phyloP scores from a whole-genome alignment of 2,329 filamentous ascomycete genomes.

The Hyphodiscus sp. region DNA sequence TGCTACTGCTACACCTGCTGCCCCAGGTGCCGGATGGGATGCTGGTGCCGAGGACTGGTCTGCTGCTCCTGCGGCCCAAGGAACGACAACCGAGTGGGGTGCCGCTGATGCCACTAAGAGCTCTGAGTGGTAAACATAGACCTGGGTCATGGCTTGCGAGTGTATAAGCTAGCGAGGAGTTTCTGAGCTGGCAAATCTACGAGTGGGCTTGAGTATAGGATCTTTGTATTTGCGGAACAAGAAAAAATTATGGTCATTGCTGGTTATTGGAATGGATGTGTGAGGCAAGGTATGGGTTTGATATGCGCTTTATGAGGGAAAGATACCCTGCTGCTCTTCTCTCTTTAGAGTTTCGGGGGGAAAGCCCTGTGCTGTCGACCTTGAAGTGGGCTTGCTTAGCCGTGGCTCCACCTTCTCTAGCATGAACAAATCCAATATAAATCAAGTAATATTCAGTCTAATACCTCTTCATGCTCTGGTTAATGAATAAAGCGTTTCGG shows the following conservation, averaged over 20 bases:
- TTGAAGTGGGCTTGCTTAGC: slow-evolving; percentile 33
- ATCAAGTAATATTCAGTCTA: neutral
- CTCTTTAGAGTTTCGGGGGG: slow-evolving; percentile 55
- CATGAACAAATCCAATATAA: neutral
- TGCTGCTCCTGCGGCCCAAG: slow-evolving; percentile 37
- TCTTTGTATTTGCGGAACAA: slow-evolving; percentile 11
- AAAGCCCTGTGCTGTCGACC: slow-evolving; percentile 86
- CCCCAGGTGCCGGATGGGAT: slow-evolving; percentile 57
- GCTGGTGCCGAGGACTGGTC: slow-evolving; percentile 45
- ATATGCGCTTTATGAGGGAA: slow-evolving; percentile 94
- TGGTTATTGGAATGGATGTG: slow-evolving; percentile 17
- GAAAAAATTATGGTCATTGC: slow-evolving; percentile 16
- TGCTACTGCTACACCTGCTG: slow-evolving; percentile 57
- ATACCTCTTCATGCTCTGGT: neutral
- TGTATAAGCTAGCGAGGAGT: too few relatives aligned
- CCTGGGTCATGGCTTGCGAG: too few relatives aligned
- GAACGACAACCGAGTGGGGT: slow-evolving; percentile 44
- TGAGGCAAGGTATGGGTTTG: slow-evolving; percentile 46
- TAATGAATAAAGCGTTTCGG: neutral
- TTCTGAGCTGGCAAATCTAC: neutral
- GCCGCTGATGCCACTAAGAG: slow-evolving; percentile 41
- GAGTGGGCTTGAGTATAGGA: neutral
- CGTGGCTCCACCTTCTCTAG: slow-evolving; percentile 8
- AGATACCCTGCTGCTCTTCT: slow-evolving; percentile 70
- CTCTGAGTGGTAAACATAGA: slow-evolving; percentile 29